phyloP scores from a whole-genome alignment of 2,329 filamentous ascomycete genomes.

The Colletotrichum brevisporum region DNA sequence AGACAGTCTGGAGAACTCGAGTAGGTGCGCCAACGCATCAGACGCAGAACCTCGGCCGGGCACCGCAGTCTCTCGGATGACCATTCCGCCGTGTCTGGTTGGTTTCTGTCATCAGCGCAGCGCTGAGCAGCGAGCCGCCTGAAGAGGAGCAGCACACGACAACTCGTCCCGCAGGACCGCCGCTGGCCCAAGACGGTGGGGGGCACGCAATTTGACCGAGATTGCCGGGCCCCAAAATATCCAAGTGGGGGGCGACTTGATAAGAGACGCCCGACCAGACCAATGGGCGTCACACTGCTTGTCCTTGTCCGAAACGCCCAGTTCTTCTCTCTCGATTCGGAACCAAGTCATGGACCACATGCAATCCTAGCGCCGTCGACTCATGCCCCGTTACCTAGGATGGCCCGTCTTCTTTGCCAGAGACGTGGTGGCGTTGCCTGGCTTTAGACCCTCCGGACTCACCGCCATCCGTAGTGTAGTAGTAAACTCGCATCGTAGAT shows the following conservation, averaged over 20 bases:
- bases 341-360: conserved; percentile 30
- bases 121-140: background rate
- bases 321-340: conserved; percentile 19
- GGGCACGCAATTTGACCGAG: conserved; percentile 40
- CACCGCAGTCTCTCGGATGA: conserved; percentile 30
- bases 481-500: conserved; percentile 13
- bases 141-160: conserved; percentile 23
- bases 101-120: conserved; percentile 27
- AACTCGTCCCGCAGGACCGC: conserved; percentile 28
- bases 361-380: conserved; percentile 30
- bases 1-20: conserved; percentile 9
- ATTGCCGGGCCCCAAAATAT: conserved; percentile 40
- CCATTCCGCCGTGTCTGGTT: conserved; percentile 32
- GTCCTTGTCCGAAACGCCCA: conserved; percentile 36
- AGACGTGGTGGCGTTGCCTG: conserved; percentile 31
- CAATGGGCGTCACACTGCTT: conserved; percentile 23
- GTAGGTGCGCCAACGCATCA: background rate
- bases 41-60: conserved; percentile 28
- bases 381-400: conserved; percentile 33
- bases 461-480: conserved; percentile 32
- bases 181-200: conserved; percentile 25
- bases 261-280: conserved; percentile 30
- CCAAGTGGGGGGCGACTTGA: conserved; percentile 33
- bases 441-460: conserved; percentile 25
- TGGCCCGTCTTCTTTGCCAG: conserved; percentile 14